phyloP scores from a whole-genome alignment of 2,329 filamentous ascomycete species.

The Fusarium odoratissimum region DNA sequence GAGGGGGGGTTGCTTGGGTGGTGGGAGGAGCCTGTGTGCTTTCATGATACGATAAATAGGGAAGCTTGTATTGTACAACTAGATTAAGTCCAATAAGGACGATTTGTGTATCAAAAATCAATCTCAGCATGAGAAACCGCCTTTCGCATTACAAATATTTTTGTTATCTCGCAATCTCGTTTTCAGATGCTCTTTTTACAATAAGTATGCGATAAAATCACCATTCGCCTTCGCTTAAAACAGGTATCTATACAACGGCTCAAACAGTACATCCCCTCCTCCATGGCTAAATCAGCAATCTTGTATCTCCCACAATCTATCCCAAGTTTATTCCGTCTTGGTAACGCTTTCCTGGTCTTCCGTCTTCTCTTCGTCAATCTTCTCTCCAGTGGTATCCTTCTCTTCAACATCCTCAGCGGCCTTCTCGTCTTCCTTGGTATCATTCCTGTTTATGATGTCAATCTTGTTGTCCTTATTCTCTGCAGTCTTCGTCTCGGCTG shows the following conservation, averaged over 20 bases:
- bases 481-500: background rate
- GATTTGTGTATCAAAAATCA: constrained; percentile 41
- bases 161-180: constrained; percentile 14
- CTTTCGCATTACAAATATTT: constrained; percentile 16
- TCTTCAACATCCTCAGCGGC: constrained; percentile 12
- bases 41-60: constrained; percentile 38
- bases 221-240: constrained; percentile 49
- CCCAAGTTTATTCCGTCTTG: constrained; percentile 25
- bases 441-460: constrained; percentile 11
- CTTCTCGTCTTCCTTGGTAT: constrained; percentile 15
- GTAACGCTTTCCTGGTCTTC: constrained; percentile 13
- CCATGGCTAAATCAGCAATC: constrained; percentile 31
- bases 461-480: constrained; percentile 10
- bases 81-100: constrained; percentile 37
- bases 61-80: constrained; percentile 46
- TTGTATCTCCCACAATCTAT: constrained; percentile 34
- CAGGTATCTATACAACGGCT: constrained; percentile 48
- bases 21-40: constrained; percentile 21
- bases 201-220: constrained; percentile 42
- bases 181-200: constrained; percentile 27
- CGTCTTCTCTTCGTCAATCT: constrained; percentile 25
- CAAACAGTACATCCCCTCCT: constrained; percentile 37
- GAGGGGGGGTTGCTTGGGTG: background rate
- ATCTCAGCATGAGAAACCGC: constrained; percentile 30
- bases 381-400: constrained; percentile 20